These are phyloP conservation scores for Aspergillus persii DNA, from an alignment of 2,329 filamentous ascomycete genomes.

Conservation along the genomic window DNA sequence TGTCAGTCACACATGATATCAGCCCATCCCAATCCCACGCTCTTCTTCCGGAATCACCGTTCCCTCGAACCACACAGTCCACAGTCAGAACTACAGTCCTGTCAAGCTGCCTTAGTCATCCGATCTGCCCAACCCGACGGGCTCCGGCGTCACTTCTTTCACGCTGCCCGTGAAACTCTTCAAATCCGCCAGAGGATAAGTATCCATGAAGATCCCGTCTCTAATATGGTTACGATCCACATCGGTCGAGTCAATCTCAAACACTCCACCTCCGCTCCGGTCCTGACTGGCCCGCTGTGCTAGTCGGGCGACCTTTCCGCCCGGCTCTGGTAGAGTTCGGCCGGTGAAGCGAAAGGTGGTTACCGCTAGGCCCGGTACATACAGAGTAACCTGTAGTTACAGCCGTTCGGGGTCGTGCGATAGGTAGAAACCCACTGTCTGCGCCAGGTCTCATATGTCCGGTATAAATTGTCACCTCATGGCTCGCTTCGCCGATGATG, in stretches of 20 bases:
- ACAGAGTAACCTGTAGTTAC: not conserved
- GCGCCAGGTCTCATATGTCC: not conserved
- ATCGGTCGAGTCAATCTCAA: constrained; percentile 13
- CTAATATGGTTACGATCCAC: constrained; percentile 14
- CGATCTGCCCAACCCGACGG: not conserved
- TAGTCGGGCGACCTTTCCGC: not conserved
- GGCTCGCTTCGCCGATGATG: not conserved
- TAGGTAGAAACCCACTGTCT: no score
- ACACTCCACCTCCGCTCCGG: constrained; percentile 7
- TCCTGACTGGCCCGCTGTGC: constrained; percentile 6
- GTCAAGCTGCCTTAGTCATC: not conserved
- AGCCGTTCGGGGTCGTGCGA: not conserved
- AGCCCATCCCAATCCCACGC: no score
- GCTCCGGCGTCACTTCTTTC: not conserved
- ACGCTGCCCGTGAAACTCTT: not conserved
- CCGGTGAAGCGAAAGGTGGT: not conserved
- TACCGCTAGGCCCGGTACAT: not conserved
- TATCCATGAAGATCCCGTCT: constrained; percentile 6
- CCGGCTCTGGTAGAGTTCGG: not conserved
- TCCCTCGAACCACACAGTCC: no score
- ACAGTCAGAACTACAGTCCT: not conserved
- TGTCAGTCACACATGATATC: no score
- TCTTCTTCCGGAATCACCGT: no score
- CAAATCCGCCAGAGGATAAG: not conserved
- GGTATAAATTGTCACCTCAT: not conserved